phyloP scores from a whole-genome alignment of 2,329 filamentous ascomycete genomes.

The Drechslerella dactyloides region DNA sequence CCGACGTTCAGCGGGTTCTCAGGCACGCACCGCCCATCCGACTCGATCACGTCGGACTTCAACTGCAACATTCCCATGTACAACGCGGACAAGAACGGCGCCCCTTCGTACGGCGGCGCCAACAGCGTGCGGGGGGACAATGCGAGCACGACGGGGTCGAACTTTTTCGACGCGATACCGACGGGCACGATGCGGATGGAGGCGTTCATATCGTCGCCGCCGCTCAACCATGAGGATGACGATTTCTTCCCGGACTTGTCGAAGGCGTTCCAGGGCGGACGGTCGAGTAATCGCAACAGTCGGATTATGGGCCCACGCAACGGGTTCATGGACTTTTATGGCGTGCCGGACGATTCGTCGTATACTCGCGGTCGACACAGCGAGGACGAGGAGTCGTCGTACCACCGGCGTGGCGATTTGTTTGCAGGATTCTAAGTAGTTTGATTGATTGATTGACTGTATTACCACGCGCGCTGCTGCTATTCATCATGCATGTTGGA shows the following conservation, averaged over 20 bases:
- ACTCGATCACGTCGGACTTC: conserved; percentile 45
- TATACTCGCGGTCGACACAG: conserved; percentile 56
- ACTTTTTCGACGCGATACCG: conserved; percentile 57
- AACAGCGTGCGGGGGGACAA: conserved; percentile 48
- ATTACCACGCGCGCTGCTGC: not conserved
- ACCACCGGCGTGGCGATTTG: conserved; percentile 60
- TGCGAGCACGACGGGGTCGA: conserved; percentile 52
- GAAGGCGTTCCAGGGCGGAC: conserved; percentile 52
- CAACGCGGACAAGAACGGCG: conserved; percentile 38
- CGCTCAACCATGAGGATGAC: conserved; percentile 54
- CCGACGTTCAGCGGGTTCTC: conserved; percentile 49
- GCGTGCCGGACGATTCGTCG: conserved; percentile 55
- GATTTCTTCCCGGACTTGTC: conserved; percentile 49
- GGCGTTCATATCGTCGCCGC: conserved; percentile 74
- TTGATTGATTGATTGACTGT: not conserved
- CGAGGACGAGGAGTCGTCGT: conserved; percentile 57
- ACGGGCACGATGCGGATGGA: conserved; percentile 96
- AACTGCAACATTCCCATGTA: conserved; percentile 49
- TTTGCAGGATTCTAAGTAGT: conserved; percentile 60
- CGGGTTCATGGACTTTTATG: conserved; percentile 52
- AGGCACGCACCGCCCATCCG: conserved; percentile 26
- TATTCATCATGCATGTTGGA: not conserved
- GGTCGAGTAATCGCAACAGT: conserved; percentile 53
- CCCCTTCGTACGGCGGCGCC: conserved; percentile 47
- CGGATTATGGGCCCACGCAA: conserved; percentile 51